These are phyloP conservation scores for Plasmodium malariae DNA, from an alignment of 169 alveolate genomes.

Conservation along the genomic window DNA sequence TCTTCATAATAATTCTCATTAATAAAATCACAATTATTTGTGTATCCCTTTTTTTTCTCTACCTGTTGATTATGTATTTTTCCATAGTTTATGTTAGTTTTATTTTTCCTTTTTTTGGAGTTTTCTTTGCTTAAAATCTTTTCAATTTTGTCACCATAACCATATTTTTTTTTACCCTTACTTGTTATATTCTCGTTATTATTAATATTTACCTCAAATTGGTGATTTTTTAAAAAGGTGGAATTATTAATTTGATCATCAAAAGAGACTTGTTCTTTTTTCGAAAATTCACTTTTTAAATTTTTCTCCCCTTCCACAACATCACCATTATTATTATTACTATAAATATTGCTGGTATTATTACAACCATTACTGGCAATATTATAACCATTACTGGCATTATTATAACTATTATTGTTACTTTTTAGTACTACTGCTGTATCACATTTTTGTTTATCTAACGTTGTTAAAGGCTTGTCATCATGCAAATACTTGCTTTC, in stretches of 20 bases:
- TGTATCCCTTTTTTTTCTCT: slow-evolving; percentile 13
- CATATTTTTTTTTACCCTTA: slow-evolving; percentile 13
- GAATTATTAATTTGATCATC: slow-evolving; percentile 1
- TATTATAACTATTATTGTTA: not conserved
- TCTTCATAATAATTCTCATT: slow-evolving; percentile 2
- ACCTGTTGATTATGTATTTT: not conserved
- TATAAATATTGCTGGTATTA: too few species aligned
- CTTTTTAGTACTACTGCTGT: not conserved
- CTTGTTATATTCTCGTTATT: not conserved
- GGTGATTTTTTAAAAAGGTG: slow-evolving; percentile 2
- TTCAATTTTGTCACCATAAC: not conserved
- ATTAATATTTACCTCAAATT: not conserved
- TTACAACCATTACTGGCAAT: too few species aligned
- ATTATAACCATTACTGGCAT: too few species aligned
- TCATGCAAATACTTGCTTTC: not conserved
- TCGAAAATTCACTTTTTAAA: not conserved
- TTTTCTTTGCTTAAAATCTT: not conserved
- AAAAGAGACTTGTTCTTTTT: not conserved
- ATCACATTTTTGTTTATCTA: not conserved
- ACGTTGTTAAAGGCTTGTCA: not conserved
- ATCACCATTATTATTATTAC: too few species aligned
- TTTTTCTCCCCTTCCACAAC: not conserved
- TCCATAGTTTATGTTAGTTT: not conserved
- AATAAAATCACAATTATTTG: slow-evolving; percentile 3
- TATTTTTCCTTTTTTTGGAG: slow-evolving; percentile 4